Percentiles rank a stretch among this genome's conserved stretches.
Evolutionary conservation across 2,329 filamentous ascomycete genomes (phyloP).

Genomic region (Cladosporium sphaerospermum): DNA sequence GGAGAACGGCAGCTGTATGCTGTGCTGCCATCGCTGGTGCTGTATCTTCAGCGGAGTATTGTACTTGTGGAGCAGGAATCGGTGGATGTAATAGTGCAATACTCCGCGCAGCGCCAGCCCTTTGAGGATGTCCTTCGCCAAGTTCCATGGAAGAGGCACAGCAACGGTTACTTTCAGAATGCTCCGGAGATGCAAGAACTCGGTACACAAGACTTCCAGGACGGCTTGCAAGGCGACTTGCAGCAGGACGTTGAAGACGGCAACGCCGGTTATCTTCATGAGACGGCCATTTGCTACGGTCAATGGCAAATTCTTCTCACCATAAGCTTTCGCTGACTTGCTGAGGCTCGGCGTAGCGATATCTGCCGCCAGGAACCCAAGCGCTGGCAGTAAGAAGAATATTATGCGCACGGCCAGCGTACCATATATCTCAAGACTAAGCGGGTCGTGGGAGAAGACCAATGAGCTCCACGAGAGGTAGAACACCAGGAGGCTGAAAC

Average conservation of each 20-base stretch:
- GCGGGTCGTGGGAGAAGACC: slow-evolving; percentile 66
- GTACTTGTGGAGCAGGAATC: slow-evolving; percentile 58
- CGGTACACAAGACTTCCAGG: slow-evolving; percentile 51
- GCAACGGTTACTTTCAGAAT: slow-evolving; percentile 52
- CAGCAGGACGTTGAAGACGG: slow-evolving; percentile 50
- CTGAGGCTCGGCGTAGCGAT: slow-evolving; percentile 62
- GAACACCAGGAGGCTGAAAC: slow-evolving; percentile 80
- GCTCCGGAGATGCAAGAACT: slow-evolving; percentile 48
- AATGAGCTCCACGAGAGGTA: slow-evolving; percentile 86
- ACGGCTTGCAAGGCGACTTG: slow-evolving; percentile 48
- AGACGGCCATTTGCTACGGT: slow-evolving; percentile 38
- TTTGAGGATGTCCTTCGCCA: slow-evolving; percentile 49
- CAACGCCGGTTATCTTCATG: slow-evolving; percentile 47
- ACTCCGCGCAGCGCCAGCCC: slow-evolving; percentile 55
- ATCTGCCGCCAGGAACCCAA: slow-evolving; percentile 69
- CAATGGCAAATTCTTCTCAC: slow-evolving; percentile 43
- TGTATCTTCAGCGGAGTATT: slow-evolving; percentile 27
- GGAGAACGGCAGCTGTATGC: slow-evolving; percentile 52
- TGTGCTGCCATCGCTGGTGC: slow-evolving; percentile 55
- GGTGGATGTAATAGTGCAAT: slow-evolving; percentile 69
- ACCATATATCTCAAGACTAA: slow-evolving; percentile 69
- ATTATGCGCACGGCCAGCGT: slow-evolving; percentile 60
- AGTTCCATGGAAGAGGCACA: slow-evolving; percentile 57
- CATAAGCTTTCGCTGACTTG: slow-evolving; percentile 63
- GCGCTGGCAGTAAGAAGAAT: slow-evolving; percentile 67